phyloP scores from a whole-genome alignment of 345 rosid genomes.

The Moricandia arvensis region DNA sequence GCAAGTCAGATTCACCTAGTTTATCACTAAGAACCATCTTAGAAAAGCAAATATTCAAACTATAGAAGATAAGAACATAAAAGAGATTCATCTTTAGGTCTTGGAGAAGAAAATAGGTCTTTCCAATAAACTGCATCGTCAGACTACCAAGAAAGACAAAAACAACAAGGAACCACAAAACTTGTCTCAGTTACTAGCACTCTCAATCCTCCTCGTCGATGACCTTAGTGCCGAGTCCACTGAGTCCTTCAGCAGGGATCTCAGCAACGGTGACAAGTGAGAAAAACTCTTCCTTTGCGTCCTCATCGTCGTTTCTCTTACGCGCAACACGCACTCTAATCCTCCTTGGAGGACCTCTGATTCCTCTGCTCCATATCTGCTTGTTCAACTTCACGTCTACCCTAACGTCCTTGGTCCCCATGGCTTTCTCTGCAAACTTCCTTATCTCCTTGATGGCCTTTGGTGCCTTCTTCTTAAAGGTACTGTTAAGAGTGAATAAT shows the following conservation, averaged over 20 bases:
- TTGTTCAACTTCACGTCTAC: conserved; percentile 87
- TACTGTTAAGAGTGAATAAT: conserved; percentile 35
- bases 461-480: conserved; percentile 91
- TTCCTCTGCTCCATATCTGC: conserved; percentile 78
- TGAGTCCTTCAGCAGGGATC: conserved; percentile 53
- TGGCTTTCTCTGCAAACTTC: conserved; percentile 77
- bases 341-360: conserved; percentile 77
- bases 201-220: conserved; percentile 59
- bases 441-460: conserved; percentile 81
- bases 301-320: conserved; percentile 80
- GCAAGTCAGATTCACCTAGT: no score
- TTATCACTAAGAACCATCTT: no score
- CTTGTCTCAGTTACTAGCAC: conserved; percentile 3
- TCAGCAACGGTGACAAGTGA: conserved; percentile 67
- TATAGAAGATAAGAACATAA: no score
- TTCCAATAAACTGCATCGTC: conserved; percentile 12
- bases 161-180: conserved; percentile 13
- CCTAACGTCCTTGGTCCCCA: conserved; percentile 67
- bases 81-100: no score
- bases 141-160: background rate
- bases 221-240: conserved; percentile 64
- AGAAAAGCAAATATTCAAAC: no score
- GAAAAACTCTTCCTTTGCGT: conserved; percentile 81
- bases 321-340: conserved; percentile 71
- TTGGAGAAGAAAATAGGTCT: conserved; percentile 28